Percentiles rank a stretch among this genome's conserved stretches.
Evolutionary conservation across 2,329 filamentous ascomycete genomes (phyloP).

Genomic region (Lasiodiplodia sp.): DNA sequence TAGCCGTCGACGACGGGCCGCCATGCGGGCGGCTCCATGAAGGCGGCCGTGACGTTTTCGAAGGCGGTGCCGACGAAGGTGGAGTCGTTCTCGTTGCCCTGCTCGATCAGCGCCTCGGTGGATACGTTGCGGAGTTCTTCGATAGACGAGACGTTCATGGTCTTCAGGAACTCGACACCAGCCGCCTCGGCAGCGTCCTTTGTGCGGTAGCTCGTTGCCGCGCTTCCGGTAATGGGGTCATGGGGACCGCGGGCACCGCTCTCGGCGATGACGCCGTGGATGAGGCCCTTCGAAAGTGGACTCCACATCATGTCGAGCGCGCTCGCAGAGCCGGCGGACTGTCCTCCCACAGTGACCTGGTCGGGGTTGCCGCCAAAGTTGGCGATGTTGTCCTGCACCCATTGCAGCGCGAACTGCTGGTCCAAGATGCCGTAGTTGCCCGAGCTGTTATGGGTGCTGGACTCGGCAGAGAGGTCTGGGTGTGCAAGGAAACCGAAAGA

Average conservation of each 20-base stretch:
- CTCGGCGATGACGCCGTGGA: constrained; percentile 23
- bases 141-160: constrained; percentile 12
- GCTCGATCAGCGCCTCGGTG: not conserved
- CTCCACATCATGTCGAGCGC: constrained; percentile 44
- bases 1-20: constrained; percentile 29
- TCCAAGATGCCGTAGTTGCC: constrained; percentile 49
- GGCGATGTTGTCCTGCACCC: constrained; percentile 51
- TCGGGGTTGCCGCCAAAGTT: constrained; percentile 56
- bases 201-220: constrained; percentile 11
- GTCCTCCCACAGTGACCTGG: constrained; percentile 54
- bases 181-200: constrained; percentile 2
- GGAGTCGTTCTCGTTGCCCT: constrained; percentile 16
- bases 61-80: not conserved
- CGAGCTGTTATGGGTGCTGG: constrained; percentile 32
- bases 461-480: constrained; percentile 6
- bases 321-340: constrained; percentile 50
- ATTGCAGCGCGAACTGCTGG: constrained; percentile 48
- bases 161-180: constrained; percentile 5
- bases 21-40: constrained; percentile 21
- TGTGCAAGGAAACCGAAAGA: constrained; percentile 50
- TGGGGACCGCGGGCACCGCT: constrained; percentile 31
- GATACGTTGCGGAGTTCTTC: constrained; percentile 14
- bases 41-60: constrained; percentile 9
- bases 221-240: not conserved
- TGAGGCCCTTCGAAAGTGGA: constrained; percentile 60